Percentiles rank a stretch among this genome's conserved stretches.
Conservation (phyloP, 331 rosid species). For the Stylosanthes scabra region DNA sequence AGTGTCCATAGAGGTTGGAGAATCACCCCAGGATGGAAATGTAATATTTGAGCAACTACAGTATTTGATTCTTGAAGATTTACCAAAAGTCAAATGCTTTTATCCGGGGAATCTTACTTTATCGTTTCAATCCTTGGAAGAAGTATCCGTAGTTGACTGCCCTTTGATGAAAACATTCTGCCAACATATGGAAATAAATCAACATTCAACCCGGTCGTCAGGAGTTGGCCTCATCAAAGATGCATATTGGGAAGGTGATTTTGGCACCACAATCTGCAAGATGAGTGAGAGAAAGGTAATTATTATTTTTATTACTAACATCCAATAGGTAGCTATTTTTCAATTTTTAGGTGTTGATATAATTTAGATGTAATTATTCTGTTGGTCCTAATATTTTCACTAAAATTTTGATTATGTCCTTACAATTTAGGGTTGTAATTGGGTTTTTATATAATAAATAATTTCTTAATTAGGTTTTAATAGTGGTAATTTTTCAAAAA, state of each 20-base stretch:
- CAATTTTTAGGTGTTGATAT: too few relatives aligned
- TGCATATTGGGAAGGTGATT: background rate
- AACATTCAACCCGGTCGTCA: background rate
- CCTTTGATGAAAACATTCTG: constrained; percentile 11
- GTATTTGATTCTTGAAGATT: background rate
- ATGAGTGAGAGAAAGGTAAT: background rate
- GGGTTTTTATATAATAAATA: too few relatives aligned
- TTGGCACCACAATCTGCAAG: background rate
- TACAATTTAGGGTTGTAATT: too few relatives aligned
- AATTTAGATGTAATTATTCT: too few relatives aligned
- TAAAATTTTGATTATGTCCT: too few relatives aligned
- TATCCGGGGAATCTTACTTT: background rate
- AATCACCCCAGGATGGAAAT: background rate
- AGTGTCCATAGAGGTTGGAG: background rate
- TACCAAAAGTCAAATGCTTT: background rate
- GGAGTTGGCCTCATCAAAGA: background rate
- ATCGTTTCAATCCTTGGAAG: constrained; percentile 4
- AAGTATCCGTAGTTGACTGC: background rate
- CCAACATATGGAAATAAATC: background rate
- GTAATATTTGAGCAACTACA: constrained; percentile 1
- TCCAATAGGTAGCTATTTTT: too few relatives aligned
- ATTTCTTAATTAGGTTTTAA: too few relatives aligned
- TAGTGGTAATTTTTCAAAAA: too few relatives aligned
- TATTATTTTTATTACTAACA: background rate
- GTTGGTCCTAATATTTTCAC: too few relatives aligned